phyloP scores from a whole-genome alignment of 805 yeast species.

The Metschnikowia lochheadii region DNA sequence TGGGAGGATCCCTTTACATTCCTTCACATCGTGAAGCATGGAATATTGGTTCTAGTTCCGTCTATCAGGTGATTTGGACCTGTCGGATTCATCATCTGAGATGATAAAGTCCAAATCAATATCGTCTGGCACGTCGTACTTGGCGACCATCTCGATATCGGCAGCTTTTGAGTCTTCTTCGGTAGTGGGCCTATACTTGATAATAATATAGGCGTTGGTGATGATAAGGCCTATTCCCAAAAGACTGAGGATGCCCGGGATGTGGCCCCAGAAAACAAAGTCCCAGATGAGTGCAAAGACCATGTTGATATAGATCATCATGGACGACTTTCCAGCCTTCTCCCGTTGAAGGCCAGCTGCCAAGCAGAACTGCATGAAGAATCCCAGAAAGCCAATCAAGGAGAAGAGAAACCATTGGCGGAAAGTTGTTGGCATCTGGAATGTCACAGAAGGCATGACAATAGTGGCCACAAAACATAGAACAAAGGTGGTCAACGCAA shows the following conservation, averaged over 20 bases:
- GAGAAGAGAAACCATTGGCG: constrained; percentile 65
- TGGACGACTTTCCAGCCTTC: constrained; percentile 68
- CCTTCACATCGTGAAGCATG: too few relatives aligned
- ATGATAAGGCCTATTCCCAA: constrained; percentile 68
- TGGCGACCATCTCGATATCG: constrained; percentile 9
- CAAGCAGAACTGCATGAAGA: constrained; percentile 71
- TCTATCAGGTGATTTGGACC: neutral
- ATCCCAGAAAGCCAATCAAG: constrained; percentile 71
- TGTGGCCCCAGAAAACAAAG: constrained; percentile 61
- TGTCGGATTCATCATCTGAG: constrained; percentile 15
- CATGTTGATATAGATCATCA: constrained; percentile 73
- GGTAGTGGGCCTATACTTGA: constrained; percentile 44
- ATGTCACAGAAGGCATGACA: constrained; percentile 53
- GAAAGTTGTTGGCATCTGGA: constrained; percentile 55
- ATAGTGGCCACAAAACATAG: constrained; percentile 52
- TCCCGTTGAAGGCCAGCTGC: constrained; percentile 85
- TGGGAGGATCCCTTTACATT: neutral
- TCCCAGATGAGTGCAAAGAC: constrained; percentile 79
- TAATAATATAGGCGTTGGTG: constrained; percentile 57
- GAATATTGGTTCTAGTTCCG: neutral
- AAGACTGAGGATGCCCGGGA: constrained; percentile 66
- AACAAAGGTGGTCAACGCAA: constrained; percentile 57
- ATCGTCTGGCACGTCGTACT: constrained; percentile 15
- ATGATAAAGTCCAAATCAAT: constrained; percentile 17
- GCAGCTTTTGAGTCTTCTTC: constrained; percentile 2